These are phyloP conservation scores for Chaetomiaceae sp. DNA, from an alignment of 2,329 filamentous ascomycete species.

Conservation along the genomic window DNA sequence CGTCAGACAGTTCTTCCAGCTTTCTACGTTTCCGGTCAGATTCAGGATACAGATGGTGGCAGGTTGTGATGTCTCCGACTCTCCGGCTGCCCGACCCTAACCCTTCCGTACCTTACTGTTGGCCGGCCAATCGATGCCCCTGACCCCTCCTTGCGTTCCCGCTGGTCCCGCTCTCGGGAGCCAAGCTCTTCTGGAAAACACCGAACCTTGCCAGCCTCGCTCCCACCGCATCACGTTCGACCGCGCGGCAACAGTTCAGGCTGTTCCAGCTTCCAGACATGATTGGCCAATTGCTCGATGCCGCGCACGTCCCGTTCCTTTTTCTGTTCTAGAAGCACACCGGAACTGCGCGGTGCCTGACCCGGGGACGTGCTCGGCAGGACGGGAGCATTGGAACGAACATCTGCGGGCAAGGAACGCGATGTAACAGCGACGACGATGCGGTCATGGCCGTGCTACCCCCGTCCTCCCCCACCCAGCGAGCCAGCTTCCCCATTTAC, in stretches of 20 bases:
- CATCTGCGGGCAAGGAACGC: slow-evolving; percentile 1
- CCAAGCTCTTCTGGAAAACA: slow-evolving; percentile 13
- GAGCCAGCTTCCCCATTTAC: neutral
- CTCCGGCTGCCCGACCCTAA: slow-evolving; percentile 1
- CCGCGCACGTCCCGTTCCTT: too few species aligned
- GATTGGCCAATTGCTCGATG: slow-evolving; percentile 3
- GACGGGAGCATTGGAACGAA: slow-evolving; percentile 1
- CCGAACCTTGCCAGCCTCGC: neutral
- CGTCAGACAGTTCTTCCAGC: too few species aligned
- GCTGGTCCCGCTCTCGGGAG: too few species aligned
- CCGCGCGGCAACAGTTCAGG: neutral
- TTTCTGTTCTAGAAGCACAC: neutral
- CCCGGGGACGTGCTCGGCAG: neutral
- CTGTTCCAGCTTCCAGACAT: neutral
- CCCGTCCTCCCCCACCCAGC: neutral
- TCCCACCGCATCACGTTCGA: neutral
- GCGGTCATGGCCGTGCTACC: neutral
- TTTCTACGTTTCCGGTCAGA: too few species aligned
- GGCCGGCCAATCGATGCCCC: neutral
- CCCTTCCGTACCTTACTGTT: neutral
- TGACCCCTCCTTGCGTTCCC: too few species aligned
- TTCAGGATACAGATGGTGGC: too few species aligned
- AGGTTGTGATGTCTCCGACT: too few species aligned
- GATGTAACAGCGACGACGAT: slow-evolving; percentile 16
- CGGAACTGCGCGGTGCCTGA: neutral